These are phyloP conservation scores for Camellia oleifera DNA, from an alignment of 179 eudicot species.

Conservation along the genomic window DNA sequence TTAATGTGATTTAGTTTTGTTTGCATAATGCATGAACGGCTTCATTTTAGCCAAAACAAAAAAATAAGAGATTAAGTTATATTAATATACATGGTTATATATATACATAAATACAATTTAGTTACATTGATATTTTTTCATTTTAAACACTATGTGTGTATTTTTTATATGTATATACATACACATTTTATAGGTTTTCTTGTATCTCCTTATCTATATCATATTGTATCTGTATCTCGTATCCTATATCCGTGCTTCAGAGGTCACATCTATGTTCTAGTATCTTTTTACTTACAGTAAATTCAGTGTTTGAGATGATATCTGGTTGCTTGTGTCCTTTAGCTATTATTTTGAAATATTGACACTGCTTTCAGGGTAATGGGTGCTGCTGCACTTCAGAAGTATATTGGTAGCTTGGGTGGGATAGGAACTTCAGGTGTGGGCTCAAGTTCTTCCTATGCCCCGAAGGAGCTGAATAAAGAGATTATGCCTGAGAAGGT, in stretches of 20 bases:
- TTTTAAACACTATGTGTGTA: no score
- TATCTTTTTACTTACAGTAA: not conserved
- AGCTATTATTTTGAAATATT: conserved; percentile 2
- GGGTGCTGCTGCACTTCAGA: conserved; percentile 88
- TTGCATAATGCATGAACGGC: no score
- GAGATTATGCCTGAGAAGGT: conserved; percentile 96
- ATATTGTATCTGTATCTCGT: no score
- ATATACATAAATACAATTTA: no score
- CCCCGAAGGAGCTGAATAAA: conserved; percentile 80
- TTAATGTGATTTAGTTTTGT: no score
- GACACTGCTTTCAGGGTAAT: conserved; percentile 53
- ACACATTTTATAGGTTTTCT: not conserved
- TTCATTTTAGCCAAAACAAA: no score
- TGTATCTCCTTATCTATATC: no score
- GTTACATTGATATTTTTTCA: no score
- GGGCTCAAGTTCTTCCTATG: conserved; percentile 83
- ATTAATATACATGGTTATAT: no score
- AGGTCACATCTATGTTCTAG: not conserved
- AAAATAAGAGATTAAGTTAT: no score
- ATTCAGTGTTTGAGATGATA: not conserved
- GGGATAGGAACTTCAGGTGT: conserved; percentile 94
- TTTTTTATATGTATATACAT: no score
- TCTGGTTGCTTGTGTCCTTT: not conserved
- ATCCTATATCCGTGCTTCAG: not conserved
- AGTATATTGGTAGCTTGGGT: conserved; percentile 78